Conservation (phyloP, 345 rosid genomes). For the Gossypium bickii region DNA sequence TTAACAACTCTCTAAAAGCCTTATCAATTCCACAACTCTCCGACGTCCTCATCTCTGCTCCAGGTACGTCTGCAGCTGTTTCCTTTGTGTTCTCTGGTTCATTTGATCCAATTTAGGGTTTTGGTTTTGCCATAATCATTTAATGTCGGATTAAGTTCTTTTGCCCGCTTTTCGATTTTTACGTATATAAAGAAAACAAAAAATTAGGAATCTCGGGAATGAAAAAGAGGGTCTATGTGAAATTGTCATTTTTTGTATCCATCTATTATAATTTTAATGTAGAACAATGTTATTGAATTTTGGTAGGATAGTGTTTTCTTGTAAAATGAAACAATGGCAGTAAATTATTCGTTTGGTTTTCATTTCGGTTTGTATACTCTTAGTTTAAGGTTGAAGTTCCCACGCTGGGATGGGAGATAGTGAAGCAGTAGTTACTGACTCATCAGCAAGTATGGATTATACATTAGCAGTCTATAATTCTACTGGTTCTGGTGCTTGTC, state of each 20-base stretch:
- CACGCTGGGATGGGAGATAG: slow-evolving; percentile 54
- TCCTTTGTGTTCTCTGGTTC: neutral
- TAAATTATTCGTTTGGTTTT: neutral
- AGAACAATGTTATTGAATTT: neutral
- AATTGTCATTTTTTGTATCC: neutral
- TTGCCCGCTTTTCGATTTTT: neutral
- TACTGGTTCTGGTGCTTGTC: slow-evolving; percentile 22
- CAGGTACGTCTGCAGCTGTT: neutral
- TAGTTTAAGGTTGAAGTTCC: neutral
- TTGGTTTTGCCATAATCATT: neutral
- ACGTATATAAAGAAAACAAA: neutral
- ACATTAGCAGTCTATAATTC: slow-evolving; percentile 30
- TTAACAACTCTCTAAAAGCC: no score
- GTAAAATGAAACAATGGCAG: neutral
- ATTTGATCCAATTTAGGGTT: slow-evolving; percentile 1
- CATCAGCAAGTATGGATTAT: slow-evolving; percentile 36
- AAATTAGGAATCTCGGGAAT: neutral
- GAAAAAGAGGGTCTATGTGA: neutral
- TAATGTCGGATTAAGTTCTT: neutral
- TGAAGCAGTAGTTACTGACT: slow-evolving; percentile 47
- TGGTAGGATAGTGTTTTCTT: neutral
- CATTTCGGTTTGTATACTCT: neutral
- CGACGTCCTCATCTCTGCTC: neutral
- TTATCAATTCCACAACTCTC: no score
- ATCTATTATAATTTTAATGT: neutral